Percentiles rank a stretch among this genome's conserved stretches.
Evolutionary conservation across 768 basidiomycete species (phyloP).

Genomic region (Tulasnella sp.): DNA sequence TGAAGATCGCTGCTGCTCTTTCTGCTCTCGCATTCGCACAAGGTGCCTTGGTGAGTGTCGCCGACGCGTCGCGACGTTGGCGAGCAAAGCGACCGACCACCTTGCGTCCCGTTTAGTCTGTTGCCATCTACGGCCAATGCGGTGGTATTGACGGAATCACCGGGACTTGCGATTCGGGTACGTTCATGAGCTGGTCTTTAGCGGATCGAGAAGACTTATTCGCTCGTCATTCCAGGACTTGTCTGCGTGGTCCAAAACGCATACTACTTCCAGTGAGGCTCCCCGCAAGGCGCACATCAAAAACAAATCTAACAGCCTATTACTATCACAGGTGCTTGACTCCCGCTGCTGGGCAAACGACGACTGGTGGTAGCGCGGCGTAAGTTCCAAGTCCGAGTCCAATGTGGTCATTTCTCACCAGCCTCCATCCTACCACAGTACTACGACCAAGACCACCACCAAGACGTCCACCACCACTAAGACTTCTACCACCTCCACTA

Average conservation of each 20-base stretch:
- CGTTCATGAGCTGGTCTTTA: background rate
- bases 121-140: slow-evolving; percentile 2
- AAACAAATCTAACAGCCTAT: background rate
- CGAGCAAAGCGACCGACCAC: background rate
- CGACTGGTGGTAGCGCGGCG: background rate
- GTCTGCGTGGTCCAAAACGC: background rate
- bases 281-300: background rate
- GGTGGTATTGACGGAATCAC: slow-evolving; percentile 12
- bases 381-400: background rate
- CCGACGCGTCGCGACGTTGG: background rate
- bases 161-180: background rate
- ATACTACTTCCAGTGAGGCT: slow-evolving; percentile 4
- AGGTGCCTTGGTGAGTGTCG: background rate
- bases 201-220: background rate
- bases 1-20: slow-evolving; percentile 1
- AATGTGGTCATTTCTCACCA: background rate
- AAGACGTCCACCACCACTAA: too few species aligned
- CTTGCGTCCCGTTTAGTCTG: background rate
- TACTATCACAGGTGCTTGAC: background rate
- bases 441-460: background rate
- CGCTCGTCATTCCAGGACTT: background rate
- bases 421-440: background rate
- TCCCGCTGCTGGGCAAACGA: background rate
- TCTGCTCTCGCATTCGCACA: slow-evolving; percentile 6
- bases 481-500: too few species aligned